Percentiles rank a stretch among this genome's conserved stretches.
phyloP scores from a whole-genome alignment of 495 filamentous ascomycete species.

The Pyrenopolyporus hunteri region DNA sequence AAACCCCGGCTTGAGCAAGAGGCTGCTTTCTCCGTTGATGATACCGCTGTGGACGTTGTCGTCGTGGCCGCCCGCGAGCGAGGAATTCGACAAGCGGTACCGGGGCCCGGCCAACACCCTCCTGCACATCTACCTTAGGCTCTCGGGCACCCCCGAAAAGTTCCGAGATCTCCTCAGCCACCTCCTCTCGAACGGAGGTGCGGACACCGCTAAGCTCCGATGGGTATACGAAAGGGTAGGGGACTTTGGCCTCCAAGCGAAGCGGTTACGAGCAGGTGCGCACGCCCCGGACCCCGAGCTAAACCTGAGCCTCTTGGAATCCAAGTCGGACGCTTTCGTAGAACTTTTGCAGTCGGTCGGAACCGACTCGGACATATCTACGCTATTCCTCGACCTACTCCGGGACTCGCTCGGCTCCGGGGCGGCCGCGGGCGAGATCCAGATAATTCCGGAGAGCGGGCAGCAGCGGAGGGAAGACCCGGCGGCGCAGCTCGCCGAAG shows the following conservation, averaged over 20 bases:
- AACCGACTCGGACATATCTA: slow-evolving; percentile 63
- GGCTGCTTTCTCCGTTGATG: slow-evolving; percentile 67
- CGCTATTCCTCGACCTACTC: slow-evolving; percentile 68
- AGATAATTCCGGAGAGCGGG: slow-evolving; percentile 38
- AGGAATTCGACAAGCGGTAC: slow-evolving; percentile 40
- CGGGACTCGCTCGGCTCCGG: slow-evolving; percentile 61
- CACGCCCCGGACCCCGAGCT: background rate
- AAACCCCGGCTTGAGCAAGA: slow-evolving; percentile 73
- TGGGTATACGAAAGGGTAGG: slow-evolving; percentile 47
- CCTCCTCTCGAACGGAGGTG: slow-evolving; percentile 49
- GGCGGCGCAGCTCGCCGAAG: slow-evolving; percentile 57
- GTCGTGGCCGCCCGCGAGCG: slow-evolving; percentile 52
- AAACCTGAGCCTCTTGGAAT: slow-evolving; percentile 32
- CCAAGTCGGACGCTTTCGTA: slow-evolving; percentile 58
- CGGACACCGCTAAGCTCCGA: slow-evolving; percentile 32
- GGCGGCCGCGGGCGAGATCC: slow-evolving; percentile 30
- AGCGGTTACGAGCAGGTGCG: slow-evolving; percentile 15
- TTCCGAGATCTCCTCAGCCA: slow-evolving; percentile 50
- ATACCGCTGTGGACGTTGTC: slow-evolving; percentile 73
- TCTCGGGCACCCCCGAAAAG: slow-evolving; percentile 52
- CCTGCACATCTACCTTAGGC: slow-evolving; percentile 52
- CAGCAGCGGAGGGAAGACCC: slow-evolving; percentile 52
- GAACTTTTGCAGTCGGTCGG: slow-evolving; percentile 57
- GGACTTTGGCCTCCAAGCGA: slow-evolving; percentile 39
- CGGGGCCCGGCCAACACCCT: slow-evolving; percentile 49